Base-by-base conservation (phyloP, 2,329 filamentous ascomycete species). In the Penicillium hordei region DNA sequence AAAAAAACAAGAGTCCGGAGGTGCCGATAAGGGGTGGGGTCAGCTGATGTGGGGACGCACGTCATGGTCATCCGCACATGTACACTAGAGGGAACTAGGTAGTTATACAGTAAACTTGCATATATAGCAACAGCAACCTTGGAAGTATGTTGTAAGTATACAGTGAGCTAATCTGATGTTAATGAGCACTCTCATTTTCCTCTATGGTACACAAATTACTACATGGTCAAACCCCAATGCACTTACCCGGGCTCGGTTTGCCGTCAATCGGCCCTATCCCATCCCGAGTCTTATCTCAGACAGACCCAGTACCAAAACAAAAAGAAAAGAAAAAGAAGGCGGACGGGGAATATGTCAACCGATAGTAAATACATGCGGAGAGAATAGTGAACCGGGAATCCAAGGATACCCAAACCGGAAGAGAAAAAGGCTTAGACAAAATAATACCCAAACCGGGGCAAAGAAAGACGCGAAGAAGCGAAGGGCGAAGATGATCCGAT, bases 281-380 rank as follows among this genome's bases (percentile, higher is more conserved):
- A 52, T 36, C 48, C 53, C 61, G 45, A 55, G 39, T 58, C 55
- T 54, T 40, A 59, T 46, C 39, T 46, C 50, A 52, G 40, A 60
- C 57, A 53, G 50, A 57, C 52, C 58, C 39, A 53, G 58, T 55
- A 50, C 52, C 54, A 62, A 59, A 57, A 53, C 52, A 52, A 48
- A 52, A 55, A 54, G 45, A 62, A 59, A 60, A 60, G 57, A 59
- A 61, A 61, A 56, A 55, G 49, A 53, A 54, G 52, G 44, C 55
- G 49, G 55, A 38, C 55, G 55, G 55, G 61, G 60, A 65, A 64
- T 68, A 67, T 67, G 62, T 65, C 61, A 59, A 56, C 50, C 56
- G 52, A 53, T 65, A 68, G 60, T 69, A 70, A 69, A 66, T 72
- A 71, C 68, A 70, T 55, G 57, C 59, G 58, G 59, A 61, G 58